A percentile compares a stretch with the other conserved stretches of the same genome.
phyloP scores from a whole-genome alignment of 805 yeast genomes.

The Kluyveromyces nonfermentans region DNA sequence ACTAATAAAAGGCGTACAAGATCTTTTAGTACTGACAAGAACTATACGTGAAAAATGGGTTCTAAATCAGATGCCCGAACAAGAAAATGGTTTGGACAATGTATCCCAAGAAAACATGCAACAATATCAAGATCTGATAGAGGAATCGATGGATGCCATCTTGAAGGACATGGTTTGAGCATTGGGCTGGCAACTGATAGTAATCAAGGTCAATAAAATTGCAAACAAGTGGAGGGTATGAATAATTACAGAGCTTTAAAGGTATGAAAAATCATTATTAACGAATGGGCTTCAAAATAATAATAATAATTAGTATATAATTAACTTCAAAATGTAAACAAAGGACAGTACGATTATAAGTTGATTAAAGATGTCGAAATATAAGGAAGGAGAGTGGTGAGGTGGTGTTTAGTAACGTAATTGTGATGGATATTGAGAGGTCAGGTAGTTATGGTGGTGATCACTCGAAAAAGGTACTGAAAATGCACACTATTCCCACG shows the following conservation, averaged over 20 bases:
- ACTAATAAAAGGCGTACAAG: slow-evolving; percentile 27
- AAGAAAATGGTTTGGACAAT: slow-evolving; percentile 2
- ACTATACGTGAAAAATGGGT: slow-evolving; percentile 29
- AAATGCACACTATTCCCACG: slow-evolving; percentile 10
- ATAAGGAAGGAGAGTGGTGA: not conserved
- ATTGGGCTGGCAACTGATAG: no score
- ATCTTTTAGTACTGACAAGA: slow-evolving; percentile 25
- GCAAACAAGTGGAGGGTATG: no score
- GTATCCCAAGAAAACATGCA: slow-evolving; percentile 9
- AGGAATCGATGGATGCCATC: slow-evolving; percentile 14
- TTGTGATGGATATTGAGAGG: not conserved
- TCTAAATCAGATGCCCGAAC: slow-evolving; percentile 23
- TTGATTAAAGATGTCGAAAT: not conserved
- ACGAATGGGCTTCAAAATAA: not conserved
- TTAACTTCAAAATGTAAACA: not conserved
- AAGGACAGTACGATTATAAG: not conserved
- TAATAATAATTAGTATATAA: no score
- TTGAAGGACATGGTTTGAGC: not conserved
- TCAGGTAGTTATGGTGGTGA: not conserved
- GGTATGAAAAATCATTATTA: not conserved
- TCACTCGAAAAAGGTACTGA: slow-evolving; percentile 2
- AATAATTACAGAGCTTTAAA: no score
- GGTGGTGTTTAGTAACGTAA: not conserved
- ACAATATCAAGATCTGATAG: slow-evolving; percentile 14
- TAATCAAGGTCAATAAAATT: no score